Percentiles rank a stretch among this genome's conserved stretches.
Evolutionary conservation across 1,284 basidiomycete genomes (phyloP).

Genomic region (Porodaedalea pini): DNA sequence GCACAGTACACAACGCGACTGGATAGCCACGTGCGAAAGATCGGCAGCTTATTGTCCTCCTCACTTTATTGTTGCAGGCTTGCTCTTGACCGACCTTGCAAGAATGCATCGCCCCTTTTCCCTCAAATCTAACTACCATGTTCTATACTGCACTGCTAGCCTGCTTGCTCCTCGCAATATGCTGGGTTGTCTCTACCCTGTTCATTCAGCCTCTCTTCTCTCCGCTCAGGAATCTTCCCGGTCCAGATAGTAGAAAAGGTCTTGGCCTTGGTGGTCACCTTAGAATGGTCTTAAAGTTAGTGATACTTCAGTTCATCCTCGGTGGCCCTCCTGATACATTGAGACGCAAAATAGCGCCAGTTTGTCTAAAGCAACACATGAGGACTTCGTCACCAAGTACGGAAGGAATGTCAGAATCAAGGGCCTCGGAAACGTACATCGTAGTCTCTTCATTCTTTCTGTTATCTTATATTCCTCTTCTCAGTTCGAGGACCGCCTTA

Average conservation of each 20-base stretch:
- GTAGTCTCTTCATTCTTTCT: neutral
- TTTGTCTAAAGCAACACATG: slow-evolving; percentile 16
- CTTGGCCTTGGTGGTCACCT: slow-evolving; percentile 18
- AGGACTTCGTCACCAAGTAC: slow-evolving; percentile 20
- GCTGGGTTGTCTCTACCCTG: slow-evolving; percentile 12
- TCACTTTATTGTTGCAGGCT: slow-evolving; percentile 3
- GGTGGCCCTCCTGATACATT: neutral
- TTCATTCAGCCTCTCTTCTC: slow-evolving; percentile 20
- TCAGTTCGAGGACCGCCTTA: slow-evolving; percentile 75
- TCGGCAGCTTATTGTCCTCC: neutral
- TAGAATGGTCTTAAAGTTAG: slow-evolving; percentile 12
- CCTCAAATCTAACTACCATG: neutral
- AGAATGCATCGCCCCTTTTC: neutral
- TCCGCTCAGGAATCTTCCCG: slow-evolving; percentile 22
- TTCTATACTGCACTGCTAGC: neutral
- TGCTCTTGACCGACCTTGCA: neutral
- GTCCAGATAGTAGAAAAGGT: slow-evolving; percentile 17
- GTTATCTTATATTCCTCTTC: slow-evolving; percentile 14
- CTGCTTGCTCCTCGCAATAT: neutral
- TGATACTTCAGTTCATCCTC: neutral
- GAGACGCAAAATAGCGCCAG: neutral
- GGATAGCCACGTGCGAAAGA: neutral
- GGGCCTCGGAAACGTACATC: slow-evolving; percentile 22
- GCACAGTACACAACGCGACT: neutral
- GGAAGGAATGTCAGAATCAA: slow-evolving; percentile 22